Evolutionary conservation across 192 early-diverging fungal species (phyloP), one percentile per base, ranked within the genome.

Genomic region (Backusella tuberculispora): DNA sequence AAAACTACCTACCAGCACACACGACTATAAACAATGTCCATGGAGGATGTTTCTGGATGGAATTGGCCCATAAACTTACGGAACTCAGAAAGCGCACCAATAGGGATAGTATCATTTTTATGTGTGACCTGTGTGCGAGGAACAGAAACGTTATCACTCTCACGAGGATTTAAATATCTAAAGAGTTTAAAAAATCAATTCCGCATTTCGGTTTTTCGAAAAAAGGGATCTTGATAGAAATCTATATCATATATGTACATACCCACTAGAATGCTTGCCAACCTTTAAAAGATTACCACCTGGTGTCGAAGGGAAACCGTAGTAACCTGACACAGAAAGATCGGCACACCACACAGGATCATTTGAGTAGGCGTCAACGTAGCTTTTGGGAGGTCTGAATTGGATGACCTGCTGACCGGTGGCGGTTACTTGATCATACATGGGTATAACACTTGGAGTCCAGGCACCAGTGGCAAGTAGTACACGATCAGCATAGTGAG

Each of bases 331-430:
- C 13, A 78, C 63, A 13, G 74, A 69, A 34, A 87, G 69, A 75
- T 88, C 85, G 1, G 80, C 87, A 60, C 79, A 77, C 87, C 87
- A 88, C 14, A 88, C 83, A 15, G 86, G 85, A 21, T 79, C 81
- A 10, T 69, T 65, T 17, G 45, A 56, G 15, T 72, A 69, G 12
- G 66, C 38, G 21, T 67, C 66, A 21, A 21, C n/a, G 26, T 60
- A 60, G 21, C 12, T 40, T 40, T 64, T 63, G 5, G 81, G 76
- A 44, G 81, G 66, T 34, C 75, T 72, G 69, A 87, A 74, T 10
- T 88, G 86, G 1, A 88, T 45, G 26, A 89, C 88, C 17, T 84
- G 73, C 70, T 87, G 85, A 43, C 81, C 88, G 19, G 79, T 75
- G 8, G 88, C 79, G 4, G 74, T 63, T 26, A 89, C 46, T 10